Conservation (phyloP, 2,329 filamentous ascomycete genomes). For the Gliomastix tumulicola region DNA sequence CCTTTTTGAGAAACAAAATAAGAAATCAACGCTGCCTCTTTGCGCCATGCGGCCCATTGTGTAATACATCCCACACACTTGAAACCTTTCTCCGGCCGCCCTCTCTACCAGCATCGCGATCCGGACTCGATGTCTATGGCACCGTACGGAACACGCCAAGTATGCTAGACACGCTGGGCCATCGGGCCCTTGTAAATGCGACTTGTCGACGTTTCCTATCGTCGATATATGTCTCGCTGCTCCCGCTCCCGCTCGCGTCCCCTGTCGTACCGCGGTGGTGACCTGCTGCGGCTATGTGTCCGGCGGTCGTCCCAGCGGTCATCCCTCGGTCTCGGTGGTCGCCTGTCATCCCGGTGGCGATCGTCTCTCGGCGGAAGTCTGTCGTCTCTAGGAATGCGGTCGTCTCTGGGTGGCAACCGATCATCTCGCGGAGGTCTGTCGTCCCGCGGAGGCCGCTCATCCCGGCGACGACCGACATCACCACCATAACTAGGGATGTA, state of each 20-base stretch:
- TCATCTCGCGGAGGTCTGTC: constrained; percentile 24
- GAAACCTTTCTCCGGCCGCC: too few relatives aligned
- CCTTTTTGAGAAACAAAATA: too few relatives aligned
- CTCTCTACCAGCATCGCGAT: too few relatives aligned
- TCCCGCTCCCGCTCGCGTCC: constrained; percentile 35
- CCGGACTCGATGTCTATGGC: too few relatives aligned
- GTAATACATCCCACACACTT: too few relatives aligned
- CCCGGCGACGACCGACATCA: constrained; percentile 17
- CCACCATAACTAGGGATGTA: constrained; percentile 41
- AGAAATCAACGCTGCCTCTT: too few relatives aligned
- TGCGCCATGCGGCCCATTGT: too few relatives aligned
- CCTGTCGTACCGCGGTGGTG: constrained; percentile 26
- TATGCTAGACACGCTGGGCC: too few relatives aligned
- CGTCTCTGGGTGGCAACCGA: constrained; percentile 12
- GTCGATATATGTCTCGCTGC: constrained; percentile 37
- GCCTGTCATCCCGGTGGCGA: constrained; percentile 12
- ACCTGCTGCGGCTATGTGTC: constrained; percentile 31
- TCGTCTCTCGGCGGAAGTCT: constrained; percentile 11
- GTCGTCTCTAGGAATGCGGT: constrained; percentile 13
- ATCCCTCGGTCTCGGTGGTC: constrained; percentile 19
- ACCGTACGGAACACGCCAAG: too few relatives aligned
- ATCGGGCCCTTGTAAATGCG: too few relatives aligned
- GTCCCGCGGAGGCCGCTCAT: constrained; percentile 15
- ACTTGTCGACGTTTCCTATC: constrained; percentile 34
- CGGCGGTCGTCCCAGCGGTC: constrained; percentile 31